Conservation (phyloP, 352 stramenopile genomes). For the Globisporangium sylvaticum region DNA sequence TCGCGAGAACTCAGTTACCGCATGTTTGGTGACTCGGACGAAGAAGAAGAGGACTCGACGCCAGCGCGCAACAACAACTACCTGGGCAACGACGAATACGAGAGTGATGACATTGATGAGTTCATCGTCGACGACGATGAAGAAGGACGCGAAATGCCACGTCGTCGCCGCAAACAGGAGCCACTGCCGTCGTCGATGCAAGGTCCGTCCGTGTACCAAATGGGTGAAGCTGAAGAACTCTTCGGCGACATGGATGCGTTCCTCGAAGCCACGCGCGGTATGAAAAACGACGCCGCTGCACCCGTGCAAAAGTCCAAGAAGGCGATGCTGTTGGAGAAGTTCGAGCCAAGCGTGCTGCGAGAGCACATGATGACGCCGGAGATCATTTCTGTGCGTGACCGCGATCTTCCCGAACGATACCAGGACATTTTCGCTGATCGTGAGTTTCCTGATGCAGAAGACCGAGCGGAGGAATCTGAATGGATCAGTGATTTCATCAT, state of each 20-base stretch:
- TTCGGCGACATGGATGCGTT: conserved; percentile 90
- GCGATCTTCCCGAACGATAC: conserved; percentile 78
- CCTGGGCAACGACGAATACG: conserved; percentile 83
- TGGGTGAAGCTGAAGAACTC: conserved; percentile 87
- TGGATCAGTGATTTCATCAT: conserved; percentile 88
- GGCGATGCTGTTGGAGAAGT: conserved; percentile 82
- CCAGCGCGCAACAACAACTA: conserved; percentile 75
- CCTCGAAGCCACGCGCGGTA: conserved; percentile 70
- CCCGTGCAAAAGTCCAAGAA: conserved; percentile 66
- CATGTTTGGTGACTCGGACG: conserved; percentile 88
- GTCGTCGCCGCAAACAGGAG: conserved; percentile 73
- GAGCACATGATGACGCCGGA: conserved; percentile 89
- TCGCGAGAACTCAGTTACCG: conserved; percentile 82
- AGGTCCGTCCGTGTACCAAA: conserved; percentile 86
- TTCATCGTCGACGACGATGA: conserved; percentile 90
- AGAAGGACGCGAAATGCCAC: conserved; percentile 72
- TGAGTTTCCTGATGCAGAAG: conserved; percentile 78
- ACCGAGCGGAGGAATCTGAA: conserved; percentile 82
- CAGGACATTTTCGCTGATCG: conserved; percentile 69
- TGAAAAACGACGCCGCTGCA: conserved; percentile 18
- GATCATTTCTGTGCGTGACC: conserved; percentile 73
- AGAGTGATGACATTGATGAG: conserved; percentile 88
- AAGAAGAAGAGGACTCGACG: conserved; percentile 80
- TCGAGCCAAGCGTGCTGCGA: conserved; percentile 82
- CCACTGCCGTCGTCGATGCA: conserved; percentile 73